Evolutionary conservation across 768 basidiomycete species (phyloP), one percentile per base, ranked within the genome.

Genomic region (Termitomyces titanicus): DNA sequence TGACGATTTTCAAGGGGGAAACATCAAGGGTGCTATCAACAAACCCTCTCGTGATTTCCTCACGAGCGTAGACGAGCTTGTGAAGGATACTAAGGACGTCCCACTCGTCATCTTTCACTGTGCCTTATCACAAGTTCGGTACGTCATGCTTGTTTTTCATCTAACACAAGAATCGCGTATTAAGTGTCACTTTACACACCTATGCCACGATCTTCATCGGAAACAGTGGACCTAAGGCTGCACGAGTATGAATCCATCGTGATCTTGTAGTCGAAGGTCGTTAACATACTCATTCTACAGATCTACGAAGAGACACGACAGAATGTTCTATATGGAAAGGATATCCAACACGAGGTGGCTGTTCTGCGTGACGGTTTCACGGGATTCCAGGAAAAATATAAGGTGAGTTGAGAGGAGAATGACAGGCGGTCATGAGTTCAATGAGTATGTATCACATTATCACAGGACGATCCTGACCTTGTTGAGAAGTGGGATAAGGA

Each of bases 61-160:
- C 34, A 70, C 66, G 48, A 76, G 70, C 20, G 82, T 92, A 29
- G 77, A 86, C 63, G 67, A 72, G 1, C 76, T 93, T 24, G 76
- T 91, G 29, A 70, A 74, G 63, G 70, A 82, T 50, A 82, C 82
- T 11, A 86, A 86, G 66, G 75, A 80, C 35, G 72, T 90, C 5
- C 80, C 82, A 15, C 67, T 77, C 17, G 71, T 93, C 17, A 73
- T 94, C 46, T 94, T 94, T 65, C 92, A 93, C 64, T 93, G 92
- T 64, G 78, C 80, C 2, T 71, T 88, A 48, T 91, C 89, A 8
- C 91, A 93, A 71, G 75, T 80, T 34, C 79, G 92, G 91, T 91
- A 61, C 42, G 86, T 73, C 24, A 25, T 48, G 34, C 34, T 50
- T 17, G 20, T 27, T 37, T 38, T 46, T 22, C 13, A 5, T 33